Evolutionary conservation across 2,329 filamentous ascomycete genomes (phyloP).

Genomic region (Pestalotiopsis sp.): DNA sequence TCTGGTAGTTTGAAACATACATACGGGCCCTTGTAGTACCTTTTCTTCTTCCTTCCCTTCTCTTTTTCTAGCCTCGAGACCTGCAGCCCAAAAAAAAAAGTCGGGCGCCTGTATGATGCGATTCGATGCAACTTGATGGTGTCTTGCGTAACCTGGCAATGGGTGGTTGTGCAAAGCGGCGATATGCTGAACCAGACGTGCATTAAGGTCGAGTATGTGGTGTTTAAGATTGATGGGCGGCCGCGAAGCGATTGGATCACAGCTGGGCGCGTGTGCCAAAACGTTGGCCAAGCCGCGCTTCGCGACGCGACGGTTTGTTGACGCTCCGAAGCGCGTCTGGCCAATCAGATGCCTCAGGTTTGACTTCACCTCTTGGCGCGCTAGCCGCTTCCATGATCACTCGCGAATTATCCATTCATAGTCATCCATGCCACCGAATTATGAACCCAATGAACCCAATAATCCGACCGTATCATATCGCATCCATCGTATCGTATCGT

Average conservation of each 20-base stretch:
- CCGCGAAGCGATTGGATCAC: conserved; percentile 11
- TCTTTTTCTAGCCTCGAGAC: neutral
- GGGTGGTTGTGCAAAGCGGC: neutral
- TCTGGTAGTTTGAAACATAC: neutral
- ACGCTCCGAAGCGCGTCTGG: conserved; percentile 20
- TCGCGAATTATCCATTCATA: neutral
- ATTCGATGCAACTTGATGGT: conserved; percentile 19
- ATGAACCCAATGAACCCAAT: no score
- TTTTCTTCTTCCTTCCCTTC: no score
- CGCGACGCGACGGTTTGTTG: conserved; percentile 22
- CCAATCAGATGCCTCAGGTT: conserved; percentile 20
- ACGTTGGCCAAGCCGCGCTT: conserved; percentile 3
- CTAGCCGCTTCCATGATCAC: conserved; percentile 7
- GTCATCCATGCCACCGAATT: neutral
- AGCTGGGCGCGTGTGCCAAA: conserved; percentile 13
- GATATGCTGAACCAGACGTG: conserved; percentile 5
- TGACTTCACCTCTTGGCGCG: conserved; percentile 22
- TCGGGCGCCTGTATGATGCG: conserved; percentile 11
- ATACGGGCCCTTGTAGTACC: neutral
- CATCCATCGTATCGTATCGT: no score
- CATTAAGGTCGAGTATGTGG: conserved; percentile 4
- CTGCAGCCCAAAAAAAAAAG: neutral
- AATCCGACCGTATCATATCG: no score
- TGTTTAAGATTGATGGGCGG: conserved; percentile 15
- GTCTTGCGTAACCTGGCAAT: neutral